phyloP scores from a whole-genome alignment of 1,284 basidiomycete genomes.

The Ustilago curta region DNA sequence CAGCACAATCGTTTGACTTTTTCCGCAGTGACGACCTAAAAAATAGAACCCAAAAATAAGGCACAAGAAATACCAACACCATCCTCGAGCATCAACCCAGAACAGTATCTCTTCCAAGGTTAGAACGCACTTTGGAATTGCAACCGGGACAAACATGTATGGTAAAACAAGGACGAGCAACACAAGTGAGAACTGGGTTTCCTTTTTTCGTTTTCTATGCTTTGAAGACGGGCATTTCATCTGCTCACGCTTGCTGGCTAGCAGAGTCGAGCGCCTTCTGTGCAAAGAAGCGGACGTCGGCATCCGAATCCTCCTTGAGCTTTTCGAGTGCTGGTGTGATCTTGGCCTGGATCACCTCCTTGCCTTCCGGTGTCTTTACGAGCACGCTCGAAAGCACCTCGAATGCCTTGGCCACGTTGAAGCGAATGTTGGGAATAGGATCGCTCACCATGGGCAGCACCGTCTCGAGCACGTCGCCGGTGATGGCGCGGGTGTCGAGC shows the following conservation, averaged over 20 bases:
- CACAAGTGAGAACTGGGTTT: slow-evolving; percentile 2
- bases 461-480: slow-evolving; percentile 85
- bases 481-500: slow-evolving; percentile 86
- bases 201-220: neutral
- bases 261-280: slow-evolving; percentile 69
- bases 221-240: neutral
- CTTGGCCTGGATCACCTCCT: slow-evolving; percentile 78
- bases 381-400: slow-evolving; percentile 80
- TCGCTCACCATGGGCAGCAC: slow-evolving; percentile 87
- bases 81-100: neutral
- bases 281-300: slow-evolving; percentile 86
- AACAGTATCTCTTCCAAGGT: slow-evolving; percentile 4
- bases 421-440: slow-evolving; percentile 98
- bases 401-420: slow-evolving; percentile 92
- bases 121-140: slow-evolving; percentile 17
- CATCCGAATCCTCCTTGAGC: slow-evolving; percentile 89
- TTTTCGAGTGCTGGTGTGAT: slow-evolving; percentile 86
- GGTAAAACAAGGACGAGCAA: slow-evolving; percentile 6
- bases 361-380: slow-evolving; percentile 77
- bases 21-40: neutral
- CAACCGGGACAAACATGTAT: slow-evolving; percentile 20
- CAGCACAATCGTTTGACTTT: neutral
- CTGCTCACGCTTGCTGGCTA: slow-evolving; percentile 21
- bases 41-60: neutral
- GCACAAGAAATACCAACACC: neutral